These are phyloP conservation scores for Lyophyllum semitale DNA, from an alignment of 768 basidiomycete genomes.

Conservation along the genomic window DNA sequence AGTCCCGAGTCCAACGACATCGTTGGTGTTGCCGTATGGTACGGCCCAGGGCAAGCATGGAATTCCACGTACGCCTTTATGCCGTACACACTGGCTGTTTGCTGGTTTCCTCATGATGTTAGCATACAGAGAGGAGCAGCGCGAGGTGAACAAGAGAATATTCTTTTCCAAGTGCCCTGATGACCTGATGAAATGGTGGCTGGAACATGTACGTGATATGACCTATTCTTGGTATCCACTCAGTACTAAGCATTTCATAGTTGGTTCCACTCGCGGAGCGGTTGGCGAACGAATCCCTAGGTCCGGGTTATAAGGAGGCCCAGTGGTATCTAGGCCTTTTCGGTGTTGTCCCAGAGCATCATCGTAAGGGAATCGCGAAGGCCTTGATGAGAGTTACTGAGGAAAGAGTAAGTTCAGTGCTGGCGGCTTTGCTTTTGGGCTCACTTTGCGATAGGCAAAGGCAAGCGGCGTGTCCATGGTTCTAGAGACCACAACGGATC, in stretches of 20 bases:
- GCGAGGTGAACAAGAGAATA: slow-evolving; percentile 26
- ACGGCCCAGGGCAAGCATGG: slow-evolving; percentile 26
- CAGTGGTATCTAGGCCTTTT: slow-evolving; percentile 32
- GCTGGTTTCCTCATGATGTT: neutral
- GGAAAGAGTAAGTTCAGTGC: slow-evolving; percentile 17
- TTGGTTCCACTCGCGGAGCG: slow-evolving; percentile 21
- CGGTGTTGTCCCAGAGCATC: slow-evolving; percentile 27
- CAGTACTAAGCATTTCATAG: slow-evolving; percentile 4
- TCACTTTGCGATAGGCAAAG: slow-evolving; percentile 17
- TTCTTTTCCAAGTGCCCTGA: slow-evolving; percentile 22
- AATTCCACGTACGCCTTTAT: slow-evolving; percentile 22
- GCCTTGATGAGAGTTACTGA: slow-evolving; percentile 25
- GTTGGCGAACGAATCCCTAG: slow-evolving; percentile 18
- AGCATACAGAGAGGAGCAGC: slow-evolving; percentile 23
- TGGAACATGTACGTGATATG: slow-evolving; percentile 20
- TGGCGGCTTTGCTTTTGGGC: neutral
- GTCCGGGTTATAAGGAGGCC: slow-evolving; percentile 18
- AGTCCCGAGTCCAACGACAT: slow-evolving; percentile 23
- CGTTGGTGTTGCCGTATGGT: slow-evolving; percentile 32
- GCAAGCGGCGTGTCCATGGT: slow-evolving; percentile 18
- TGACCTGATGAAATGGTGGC: slow-evolving; percentile 28
- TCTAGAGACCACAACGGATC: slow-evolving; percentile 27
- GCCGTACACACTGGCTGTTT: neutral
- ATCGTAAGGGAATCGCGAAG: slow-evolving; percentile 30
- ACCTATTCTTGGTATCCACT: neutral